phyloP scores from a whole-genome alignment of 495 filamentous ascomycete species.

The Talaromyces ruber region DNA sequence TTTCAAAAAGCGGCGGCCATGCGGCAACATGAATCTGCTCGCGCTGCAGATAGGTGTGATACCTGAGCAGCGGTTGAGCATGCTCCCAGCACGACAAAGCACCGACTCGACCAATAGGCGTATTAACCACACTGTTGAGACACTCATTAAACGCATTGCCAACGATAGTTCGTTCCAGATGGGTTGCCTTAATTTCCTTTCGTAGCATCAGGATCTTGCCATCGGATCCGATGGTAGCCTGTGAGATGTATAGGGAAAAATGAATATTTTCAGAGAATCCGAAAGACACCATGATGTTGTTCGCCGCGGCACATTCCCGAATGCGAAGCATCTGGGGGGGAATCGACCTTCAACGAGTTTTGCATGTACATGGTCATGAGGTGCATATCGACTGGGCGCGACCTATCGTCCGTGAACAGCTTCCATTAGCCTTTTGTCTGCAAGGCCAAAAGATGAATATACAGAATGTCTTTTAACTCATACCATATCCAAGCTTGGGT shows the following conservation, averaged over 20 bases:
- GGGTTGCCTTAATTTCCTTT: constrained; percentile 53
- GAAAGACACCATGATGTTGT: constrained; percentile 39
- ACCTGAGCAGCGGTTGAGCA: constrained; percentile 51
- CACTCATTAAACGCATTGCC: constrained; percentile 42
- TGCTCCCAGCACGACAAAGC: constrained; percentile 51
- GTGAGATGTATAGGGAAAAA: constrained; percentile 47
- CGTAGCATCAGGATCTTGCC: constrained; percentile 38
- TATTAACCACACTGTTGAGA: constrained; percentile 32
- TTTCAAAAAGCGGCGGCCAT: constrained; percentile 39
- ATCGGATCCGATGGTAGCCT: constrained; percentile 38
- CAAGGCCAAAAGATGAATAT: background rate
- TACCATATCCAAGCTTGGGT: constrained; percentile 54
- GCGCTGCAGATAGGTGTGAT: constrained; percentile 39
- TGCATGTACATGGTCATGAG: constrained; percentile 38
- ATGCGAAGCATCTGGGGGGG: constrained; percentile 41
- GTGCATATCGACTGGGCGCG: constrained; percentile 33
- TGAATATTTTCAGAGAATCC: constrained; percentile 45
- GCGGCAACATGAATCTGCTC: constrained; percentile 49
- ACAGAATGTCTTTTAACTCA: constrained; percentile 1
- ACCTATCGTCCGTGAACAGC: constrained; percentile 17
- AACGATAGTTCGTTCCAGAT: constrained; percentile 55
- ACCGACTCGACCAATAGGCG: constrained; percentile 36
- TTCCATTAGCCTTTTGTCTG: background rate
- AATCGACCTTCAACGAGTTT: constrained; percentile 37
- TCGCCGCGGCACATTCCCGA: constrained; percentile 23